Evolutionary conservation across 2,329 filamentous ascomycete genomes (phyloP), one percentile per base, ranked within the genome.

Genomic region (Thielaviopsis musarum): DNA sequence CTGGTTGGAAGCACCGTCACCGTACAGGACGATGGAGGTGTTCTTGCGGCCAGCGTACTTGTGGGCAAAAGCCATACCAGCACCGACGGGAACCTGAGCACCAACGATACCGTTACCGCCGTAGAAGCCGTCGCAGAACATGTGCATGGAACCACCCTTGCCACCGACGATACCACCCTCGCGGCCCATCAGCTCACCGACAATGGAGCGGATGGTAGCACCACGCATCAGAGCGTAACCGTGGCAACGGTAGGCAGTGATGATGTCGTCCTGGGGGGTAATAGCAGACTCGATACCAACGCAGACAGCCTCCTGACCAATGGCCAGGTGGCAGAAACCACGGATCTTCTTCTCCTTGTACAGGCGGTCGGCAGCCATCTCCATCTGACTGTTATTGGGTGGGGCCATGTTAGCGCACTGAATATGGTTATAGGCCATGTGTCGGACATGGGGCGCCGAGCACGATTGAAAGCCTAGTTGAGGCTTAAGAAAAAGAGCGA

Each of bases 301-400:
- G 62, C 93, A 90, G 65, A 98, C 93, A 65, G 93, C 93, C 81
- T 98, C 93, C 77, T 98, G 93, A 64, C 93, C 93, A 62, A 87
- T 95, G 62, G 93, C 97, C 74, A 98, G 77, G 77, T 98, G 93
- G 78, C 93, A 98, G 87, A 98, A 98, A 77, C 93, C 93, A 69
- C 93, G 88, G 69, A 98, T 97, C 82, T 98, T 97, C 86, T 98
- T 98, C 80, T 97, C 93, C 81, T 98, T 98, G 88, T 98, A 98
- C 70, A 98, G 80, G 72, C 91, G 84, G 73, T 98, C 93, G 77
- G 93, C 90, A 66, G 91, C 91, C 91, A 98, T 95, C 77, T 98
- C 93, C 93, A 98, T 95, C 74, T 95, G 93, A 77, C 91, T 95
- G 67, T 59, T 64, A 19, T 34, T 9, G 4, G 30, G 30, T 34